Evolutionary conservation across 805 yeast species (phyloP).

Genomic region (Teunomyces gatunensis): DNA sequence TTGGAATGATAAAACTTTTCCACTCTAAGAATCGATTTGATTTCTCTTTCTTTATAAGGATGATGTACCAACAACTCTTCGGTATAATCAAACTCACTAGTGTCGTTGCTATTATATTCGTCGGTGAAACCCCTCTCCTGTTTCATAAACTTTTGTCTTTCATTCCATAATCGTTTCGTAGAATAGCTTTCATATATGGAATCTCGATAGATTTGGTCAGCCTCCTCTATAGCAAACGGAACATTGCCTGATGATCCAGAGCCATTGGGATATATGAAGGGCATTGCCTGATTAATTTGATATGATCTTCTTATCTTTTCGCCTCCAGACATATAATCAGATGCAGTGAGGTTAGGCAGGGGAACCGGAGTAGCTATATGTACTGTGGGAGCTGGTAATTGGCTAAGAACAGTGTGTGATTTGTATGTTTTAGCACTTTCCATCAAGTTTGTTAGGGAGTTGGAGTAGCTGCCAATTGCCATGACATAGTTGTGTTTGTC

Average conservation of each 20-base stretch:
- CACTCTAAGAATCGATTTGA: slow-evolving; percentile 49
- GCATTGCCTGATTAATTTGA: slow-evolving; percentile 66
- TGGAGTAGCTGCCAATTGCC: slow-evolving; percentile 43
- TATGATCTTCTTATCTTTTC: slow-evolving; percentile 52
- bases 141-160: slow-evolving; percentile 65
- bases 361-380: slow-evolving; percentile 89
- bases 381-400: slow-evolving; percentile 51
- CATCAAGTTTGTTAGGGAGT: slow-evolving; percentile 57
- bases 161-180: slow-evolving; percentile 69
- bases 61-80: slow-evolving; percentile 20
- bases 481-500: slow-evolving; percentile 30
- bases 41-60: slow-evolving; percentile 35
- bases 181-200: slow-evolving; percentile 66
- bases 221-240: slow-evolving; percentile 79
- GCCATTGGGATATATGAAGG: slow-evolving; percentile 59
- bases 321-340: slow-evolving; percentile 47
- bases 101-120: slow-evolving; percentile 15
- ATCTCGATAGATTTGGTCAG: slow-evolving; percentile 61
- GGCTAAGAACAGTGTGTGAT: slow-evolving; percentile 40
- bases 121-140: slow-evolving; percentile 60
- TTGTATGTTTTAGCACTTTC: slow-evolving; percentile 56
- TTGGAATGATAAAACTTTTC: slow-evolving; percentile 57
- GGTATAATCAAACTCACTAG: slow-evolving; percentile 28
- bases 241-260: slow-evolving; percentile 25
- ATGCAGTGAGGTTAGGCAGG: slow-evolving; percentile 60